Base-by-base conservation (phyloP, 768 basidiomycete genomes). In the Russula sp. region DNA sequence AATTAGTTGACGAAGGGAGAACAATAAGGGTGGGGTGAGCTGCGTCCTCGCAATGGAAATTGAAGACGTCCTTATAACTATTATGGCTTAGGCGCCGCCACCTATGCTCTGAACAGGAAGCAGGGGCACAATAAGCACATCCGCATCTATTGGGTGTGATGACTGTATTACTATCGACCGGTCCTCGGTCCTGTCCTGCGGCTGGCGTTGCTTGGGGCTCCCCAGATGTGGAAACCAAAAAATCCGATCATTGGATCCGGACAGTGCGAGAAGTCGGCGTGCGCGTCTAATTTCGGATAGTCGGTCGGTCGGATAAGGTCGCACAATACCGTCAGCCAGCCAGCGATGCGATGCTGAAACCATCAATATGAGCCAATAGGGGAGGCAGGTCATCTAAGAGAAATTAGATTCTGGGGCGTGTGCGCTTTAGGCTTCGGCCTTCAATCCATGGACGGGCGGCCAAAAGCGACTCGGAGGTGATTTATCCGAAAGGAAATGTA, bases 1-100 rank as follows among this genome's bases (percentile, higher is more conserved):
- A 7, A n/a, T 3, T 34, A 48, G n/a, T 11, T 10, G 37, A 63
- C 55, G 6, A 56, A 40, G 31, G 39, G 42, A 57, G 55, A 65
- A 65, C 51, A 64, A 64, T 55, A 66, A 39, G 34, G 44, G 31
- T 6, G 16, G 22, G 40, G 32, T 16, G 32, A 42, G 27, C 27
- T 27, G 59, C 27, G 47, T 1, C 6, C 37, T 10, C 37, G 57
- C 8, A 2, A 42, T 34, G 35, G 42, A 44, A 20, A 39, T 42
- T 20, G 44, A 52, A 7, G 4, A 11, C 4, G 51, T 37, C 31
- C 56, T 65, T 65, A 63, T 65, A 64, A 54, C 62, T 20, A 57
- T 42, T 64, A 65, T 34, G 61, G 64, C 27, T 64, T 64, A 65
- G 39, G 57, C 56, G 64, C 45, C 40, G 62, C 50, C 11, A 16